Conservation (phyloP, 2,329 filamentous ascomycete genomes). For the Trichoderma hamatum region DNA sequence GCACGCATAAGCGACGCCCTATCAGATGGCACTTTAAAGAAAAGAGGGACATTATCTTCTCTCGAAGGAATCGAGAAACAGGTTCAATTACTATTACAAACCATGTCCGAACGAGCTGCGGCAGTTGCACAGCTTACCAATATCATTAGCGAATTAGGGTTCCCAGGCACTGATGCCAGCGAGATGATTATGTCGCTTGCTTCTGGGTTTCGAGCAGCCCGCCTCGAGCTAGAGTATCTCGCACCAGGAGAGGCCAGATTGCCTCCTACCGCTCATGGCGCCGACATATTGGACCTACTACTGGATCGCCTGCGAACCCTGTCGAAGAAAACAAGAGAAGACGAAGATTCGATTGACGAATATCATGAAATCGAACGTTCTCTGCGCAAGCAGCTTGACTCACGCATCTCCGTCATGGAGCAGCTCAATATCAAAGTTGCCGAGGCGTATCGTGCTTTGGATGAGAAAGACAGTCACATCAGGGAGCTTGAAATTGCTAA, state of each 20-base stretch:
- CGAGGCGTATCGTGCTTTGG: conserved; percentile 40
- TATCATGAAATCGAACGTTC: conserved; percentile 60
- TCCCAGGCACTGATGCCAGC: conserved; percentile 50
- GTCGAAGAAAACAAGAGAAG: conserved; percentile 49
- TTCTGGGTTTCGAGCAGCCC: conserved; percentile 56
- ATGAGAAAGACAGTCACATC: conserved; percentile 45
- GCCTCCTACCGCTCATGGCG: conserved; percentile 56
- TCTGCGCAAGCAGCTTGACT: conserved; percentile 59
- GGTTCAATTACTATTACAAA: conserved; percentile 48
- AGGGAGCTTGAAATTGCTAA: conserved; percentile 54
- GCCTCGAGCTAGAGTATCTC: conserved; percentile 65
- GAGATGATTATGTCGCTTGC: conserved; percentile 54
- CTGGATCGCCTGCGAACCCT: conserved; percentile 55
- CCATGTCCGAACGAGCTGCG: conserved; percentile 53
- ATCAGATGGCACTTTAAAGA: conserved; percentile 28
- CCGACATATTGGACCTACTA: conserved; percentile 59
- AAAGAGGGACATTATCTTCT: conserved; percentile 25
- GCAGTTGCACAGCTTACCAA: conserved; percentile 50
- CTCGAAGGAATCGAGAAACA: conserved; percentile 46
- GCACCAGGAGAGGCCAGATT: conserved; percentile 61
- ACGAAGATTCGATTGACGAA: conserved; percentile 61
- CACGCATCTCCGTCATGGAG: conserved; percentile 56
- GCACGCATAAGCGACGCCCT: conserved; percentile 44
- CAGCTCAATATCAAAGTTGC: conserved; percentile 48
- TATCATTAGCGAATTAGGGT: conserved; percentile 55